phyloP scores from a whole-genome alignment of 345 rosid genomes.

The Linum tenue region DNA sequence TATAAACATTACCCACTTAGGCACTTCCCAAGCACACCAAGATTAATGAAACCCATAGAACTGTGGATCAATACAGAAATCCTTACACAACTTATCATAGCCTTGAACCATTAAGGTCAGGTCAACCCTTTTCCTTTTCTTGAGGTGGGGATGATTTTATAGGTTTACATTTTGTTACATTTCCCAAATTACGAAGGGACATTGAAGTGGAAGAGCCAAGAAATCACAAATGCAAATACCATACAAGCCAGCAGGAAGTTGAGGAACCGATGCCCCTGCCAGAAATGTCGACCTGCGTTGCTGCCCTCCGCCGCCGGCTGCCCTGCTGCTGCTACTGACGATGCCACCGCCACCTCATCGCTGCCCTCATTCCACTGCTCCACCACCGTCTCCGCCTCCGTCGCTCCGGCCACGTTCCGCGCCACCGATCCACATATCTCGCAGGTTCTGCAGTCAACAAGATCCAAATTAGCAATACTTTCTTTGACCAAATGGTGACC shows the following conservation, averaged over 20 bases:
- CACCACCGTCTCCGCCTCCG: slow-evolving; percentile 31
- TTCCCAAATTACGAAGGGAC: slow-evolving; percentile 34
- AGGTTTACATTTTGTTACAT: not conserved
- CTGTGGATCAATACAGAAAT: not conserved
- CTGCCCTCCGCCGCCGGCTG: slow-evolving; percentile 20
- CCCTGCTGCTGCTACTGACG: slow-evolving; percentile 20
- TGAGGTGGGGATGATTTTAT: not conserved
- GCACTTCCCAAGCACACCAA: not conserved
- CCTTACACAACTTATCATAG: too few relatives aligned
- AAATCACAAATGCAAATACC: slow-evolving; percentile 88
- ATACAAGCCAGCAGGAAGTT: slow-evolving; percentile 85
- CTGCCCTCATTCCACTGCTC: slow-evolving; percentile 38
- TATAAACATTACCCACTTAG: not conserved
- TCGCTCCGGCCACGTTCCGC: slow-evolving; percentile 43
- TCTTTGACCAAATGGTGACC: too few relatives aligned
- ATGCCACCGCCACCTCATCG: slow-evolving; percentile 18
- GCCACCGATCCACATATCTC: slow-evolving; percentile 93
- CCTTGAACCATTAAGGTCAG: not conserved
- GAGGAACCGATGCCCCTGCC: slow-evolving; percentile 79
- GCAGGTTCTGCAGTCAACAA: slow-evolving; percentile 53
- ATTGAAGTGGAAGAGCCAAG: slow-evolving; percentile 94
- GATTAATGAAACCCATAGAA: not conserved
- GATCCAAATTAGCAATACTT: not conserved
- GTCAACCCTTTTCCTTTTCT: not conserved
- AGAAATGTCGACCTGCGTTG: slow-evolving; percentile 34